Conservation (phyloP, 208 protist genomes). For the Wallacemonas sp. region DNA sequence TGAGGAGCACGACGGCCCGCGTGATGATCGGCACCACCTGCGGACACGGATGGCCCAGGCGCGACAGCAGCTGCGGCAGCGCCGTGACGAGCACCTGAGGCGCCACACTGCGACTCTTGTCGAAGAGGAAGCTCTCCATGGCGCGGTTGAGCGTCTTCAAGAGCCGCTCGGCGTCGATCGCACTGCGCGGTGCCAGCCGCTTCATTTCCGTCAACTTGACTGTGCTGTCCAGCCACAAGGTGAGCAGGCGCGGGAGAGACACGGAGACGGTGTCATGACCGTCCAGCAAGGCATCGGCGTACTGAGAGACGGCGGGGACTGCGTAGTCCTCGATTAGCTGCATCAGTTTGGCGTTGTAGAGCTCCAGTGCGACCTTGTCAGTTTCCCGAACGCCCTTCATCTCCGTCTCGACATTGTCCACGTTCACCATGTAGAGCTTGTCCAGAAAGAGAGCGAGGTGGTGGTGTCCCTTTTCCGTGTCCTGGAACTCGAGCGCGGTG, state of each 20-base stretch:
- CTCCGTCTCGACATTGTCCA: conserved; percentile 3
- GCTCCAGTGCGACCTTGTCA: neutral
- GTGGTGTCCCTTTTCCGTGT: conserved; percentile 91
- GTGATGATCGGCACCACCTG: conserved; percentile 63
- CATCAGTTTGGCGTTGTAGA: conserved; percentile 27
- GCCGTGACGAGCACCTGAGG: conserved; percentile 65
- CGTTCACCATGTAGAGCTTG: conserved; percentile 42
- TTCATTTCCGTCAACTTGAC: conserved; percentile 11
- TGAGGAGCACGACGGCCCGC: conserved; percentile 56
- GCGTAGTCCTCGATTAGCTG: conserved; percentile 50
- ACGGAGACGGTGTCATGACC: conserved; percentile 89
- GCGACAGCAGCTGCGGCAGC: conserved; percentile 91
- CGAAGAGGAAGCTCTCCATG: conserved; percentile 3
- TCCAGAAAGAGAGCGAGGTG: conserved; percentile 95
- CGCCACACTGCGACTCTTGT: conserved; percentile 33
- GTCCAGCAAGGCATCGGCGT: conserved; percentile 77
- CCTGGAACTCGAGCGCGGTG: conserved; percentile 50
- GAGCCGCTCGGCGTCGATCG: conserved; percentile 20
- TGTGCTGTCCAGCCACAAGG: conserved; percentile 92
- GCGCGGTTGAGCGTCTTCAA: conserved; percentile 28
- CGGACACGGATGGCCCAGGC: conserved; percentile 67
- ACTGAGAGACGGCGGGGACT: conserved; percentile 71
- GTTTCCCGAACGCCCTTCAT: conserved; percentile 2
- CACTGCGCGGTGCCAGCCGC: conserved; percentile 3
- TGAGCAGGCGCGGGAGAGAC: conserved; percentile 95